Conservation (phyloP, 208 protist genomes). For the Trypanosoma lewisi region DNA sequence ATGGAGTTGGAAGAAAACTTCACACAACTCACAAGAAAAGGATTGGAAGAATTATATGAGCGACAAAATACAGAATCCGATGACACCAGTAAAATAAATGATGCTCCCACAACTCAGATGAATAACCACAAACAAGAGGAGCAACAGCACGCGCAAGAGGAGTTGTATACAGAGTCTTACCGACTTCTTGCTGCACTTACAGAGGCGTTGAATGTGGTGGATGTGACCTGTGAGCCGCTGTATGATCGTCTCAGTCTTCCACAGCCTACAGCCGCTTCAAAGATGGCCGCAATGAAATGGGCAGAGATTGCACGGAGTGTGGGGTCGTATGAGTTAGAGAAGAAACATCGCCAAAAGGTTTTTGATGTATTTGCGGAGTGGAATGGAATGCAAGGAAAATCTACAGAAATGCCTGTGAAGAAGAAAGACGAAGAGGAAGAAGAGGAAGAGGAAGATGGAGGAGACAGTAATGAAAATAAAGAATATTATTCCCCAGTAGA, state of each 20-base stretch:
- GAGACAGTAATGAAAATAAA: too few species aligned
- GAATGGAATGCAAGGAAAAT: constrained; percentile 24
- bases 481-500: too few species aligned
- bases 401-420: neutral
- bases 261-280: constrained; percentile 42
- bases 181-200: constrained; percentile 53
- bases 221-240: constrained; percentile 58
- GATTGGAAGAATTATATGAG: constrained; percentile 49
- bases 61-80: neutral
- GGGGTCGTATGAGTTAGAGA: constrained; percentile 63
- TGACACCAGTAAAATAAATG: constrained; percentile 9
- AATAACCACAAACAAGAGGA: constrained; percentile 46
- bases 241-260: constrained; percentile 65
- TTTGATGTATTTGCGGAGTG: constrained; percentile 81
- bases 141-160: constrained; percentile 30
- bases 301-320: constrained; percentile 62
- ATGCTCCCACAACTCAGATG: constrained; percentile 42
- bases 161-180: constrained; percentile 63
- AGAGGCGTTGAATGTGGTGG: constrained; percentile 41
- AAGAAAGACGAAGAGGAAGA: neutral
- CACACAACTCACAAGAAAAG: constrained; percentile 41
- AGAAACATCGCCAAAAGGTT: constrained; percentile 67
- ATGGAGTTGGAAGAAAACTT: constrained; percentile 73
- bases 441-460: neutral
- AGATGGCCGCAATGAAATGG: constrained; percentile 71